Evolutionary conservation across 2,329 filamentous ascomycete species (phyloP).

Genomic region (Ophiosphaerella korrae): DNA sequence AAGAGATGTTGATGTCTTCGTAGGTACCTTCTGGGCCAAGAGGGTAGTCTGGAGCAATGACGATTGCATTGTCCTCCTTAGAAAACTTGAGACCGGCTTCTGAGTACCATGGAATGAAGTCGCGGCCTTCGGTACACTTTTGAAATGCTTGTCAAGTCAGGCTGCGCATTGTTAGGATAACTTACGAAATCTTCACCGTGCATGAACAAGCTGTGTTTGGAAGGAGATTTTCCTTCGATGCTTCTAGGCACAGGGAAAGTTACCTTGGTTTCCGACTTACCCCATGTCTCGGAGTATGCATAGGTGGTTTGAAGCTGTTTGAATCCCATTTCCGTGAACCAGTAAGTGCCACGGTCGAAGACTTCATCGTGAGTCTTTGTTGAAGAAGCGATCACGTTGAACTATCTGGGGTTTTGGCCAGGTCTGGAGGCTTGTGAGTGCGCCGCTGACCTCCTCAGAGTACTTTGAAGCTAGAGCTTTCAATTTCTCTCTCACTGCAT

Average conservation of each 20-base stretch:
- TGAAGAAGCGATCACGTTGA: too few species aligned
- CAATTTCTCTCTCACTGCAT: too few species aligned
- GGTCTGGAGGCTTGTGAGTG: too few species aligned
- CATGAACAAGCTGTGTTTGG: neutral
- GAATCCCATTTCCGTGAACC: neutral
- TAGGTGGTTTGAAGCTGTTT: neutral
- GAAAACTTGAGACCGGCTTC: too few species aligned
- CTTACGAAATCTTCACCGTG: constrained; percentile 3
- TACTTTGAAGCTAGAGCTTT: neutral
- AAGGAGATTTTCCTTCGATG: too few species aligned
- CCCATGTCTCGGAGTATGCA: constrained; percentile 1
- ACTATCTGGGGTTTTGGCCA: too few species aligned
- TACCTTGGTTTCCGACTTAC: neutral
- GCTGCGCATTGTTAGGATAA: neutral
- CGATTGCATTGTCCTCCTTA: neutral
- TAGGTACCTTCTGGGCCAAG: constrained; percentile 5
- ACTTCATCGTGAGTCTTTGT: too few species aligned
- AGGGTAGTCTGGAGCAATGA: constrained; percentile 8
- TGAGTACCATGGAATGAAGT: too few species aligned
- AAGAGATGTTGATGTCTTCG: neutral
- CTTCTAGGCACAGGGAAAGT: neutral
- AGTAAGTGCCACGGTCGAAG: too few species aligned
- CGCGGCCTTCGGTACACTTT: too few species aligned
- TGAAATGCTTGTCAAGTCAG: neutral
- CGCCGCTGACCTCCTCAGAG: too few species aligned